These are phyloP conservation scores for Tetracladium marchalianum DNA, from an alignment of 495 filamentous ascomycete genomes.

Conservation along the genomic window DNA sequence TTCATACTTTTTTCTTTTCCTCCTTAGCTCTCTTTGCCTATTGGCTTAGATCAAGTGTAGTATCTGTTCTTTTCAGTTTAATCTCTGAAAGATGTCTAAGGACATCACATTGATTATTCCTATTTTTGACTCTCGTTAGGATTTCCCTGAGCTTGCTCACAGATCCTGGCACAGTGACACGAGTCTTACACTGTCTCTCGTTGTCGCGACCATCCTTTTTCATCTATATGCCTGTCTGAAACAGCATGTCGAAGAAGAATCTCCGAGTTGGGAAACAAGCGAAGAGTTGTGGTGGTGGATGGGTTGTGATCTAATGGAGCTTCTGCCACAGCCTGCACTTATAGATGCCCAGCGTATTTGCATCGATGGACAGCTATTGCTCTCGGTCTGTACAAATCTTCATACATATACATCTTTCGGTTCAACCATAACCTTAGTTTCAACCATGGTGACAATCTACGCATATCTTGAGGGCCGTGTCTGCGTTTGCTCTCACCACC, in stretches of 20 bases:
- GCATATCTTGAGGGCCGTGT: too few species aligned
- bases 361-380: too few species aligned
- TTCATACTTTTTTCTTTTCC: constrained; percentile 16
- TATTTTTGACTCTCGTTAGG: constrained; percentile 55
- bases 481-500: too few species aligned
- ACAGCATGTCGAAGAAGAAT: constrained; percentile 56
- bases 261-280: too few species aligned
- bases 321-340: too few species aligned
- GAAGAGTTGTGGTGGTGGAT: too few species aligned
- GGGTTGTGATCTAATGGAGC: too few species aligned
- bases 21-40: constrained; percentile 6
- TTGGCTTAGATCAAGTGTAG: constrained; percentile 96
- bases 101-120: constrained; percentile 75
- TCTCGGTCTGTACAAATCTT: too few species aligned
- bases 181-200: constrained; percentile 81
- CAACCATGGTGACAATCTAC: too few species aligned
- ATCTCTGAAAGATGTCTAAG: constrained; percentile 60
- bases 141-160: constrained; percentile 79
- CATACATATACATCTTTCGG: too few species aligned
- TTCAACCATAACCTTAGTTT: too few species aligned
- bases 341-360: too few species aligned
- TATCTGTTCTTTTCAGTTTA: constrained; percentile 99
- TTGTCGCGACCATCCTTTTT: constrained; percentile 60
- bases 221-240: constrained; percentile 39
- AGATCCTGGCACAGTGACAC: constrained; percentile 65